Percentiles rank a stretch among this genome's conserved stretches.
Evolutionary conservation across 2,329 filamentous ascomycete species (phyloP).

Genomic region (Dissoconium aciculare): DNA sequence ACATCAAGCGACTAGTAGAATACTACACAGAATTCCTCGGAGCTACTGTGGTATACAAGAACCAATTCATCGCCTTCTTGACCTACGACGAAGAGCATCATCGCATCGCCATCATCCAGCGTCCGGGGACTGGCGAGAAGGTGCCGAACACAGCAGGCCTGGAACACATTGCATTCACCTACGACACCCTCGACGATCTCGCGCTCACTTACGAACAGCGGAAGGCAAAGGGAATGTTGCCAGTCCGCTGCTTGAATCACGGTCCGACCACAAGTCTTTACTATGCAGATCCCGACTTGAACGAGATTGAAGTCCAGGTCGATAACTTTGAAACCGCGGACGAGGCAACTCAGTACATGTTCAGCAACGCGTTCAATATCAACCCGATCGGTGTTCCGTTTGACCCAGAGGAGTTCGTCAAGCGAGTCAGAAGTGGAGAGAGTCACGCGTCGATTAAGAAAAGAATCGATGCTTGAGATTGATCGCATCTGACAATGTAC

Average conservation of each 20-base stretch:
- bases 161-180: slow-evolving; percentile 19
- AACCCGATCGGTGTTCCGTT: slow-evolving; percentile 34
- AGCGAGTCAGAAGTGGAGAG: slow-evolving; percentile 16
- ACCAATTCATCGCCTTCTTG: slow-evolving; percentile 13
- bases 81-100: slow-evolving; percentile 20
- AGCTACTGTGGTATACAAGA: slow-evolving; percentile 9
- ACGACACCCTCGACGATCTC: slow-evolving; percentile 11
- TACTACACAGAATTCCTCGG: slow-evolving; percentile 19
- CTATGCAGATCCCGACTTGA: slow-evolving; percentile 16
- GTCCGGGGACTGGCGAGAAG: slow-evolving; percentile 8
- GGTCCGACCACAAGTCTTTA: slow-evolving; percentile 16
- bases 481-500: too few species aligned
- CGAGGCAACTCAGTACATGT: slow-evolving; percentile 30
- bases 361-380: slow-evolving; percentile 21
- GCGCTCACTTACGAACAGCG: slow-evolving; percentile 13
- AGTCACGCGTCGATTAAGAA: slow-evolving; percentile 9
- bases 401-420: slow-evolving; percentile 31
- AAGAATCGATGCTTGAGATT: slow-evolving; percentile 2
- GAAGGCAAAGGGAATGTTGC: slow-evolving; percentile 11
- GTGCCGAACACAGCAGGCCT: slow-evolving; percentile 8
- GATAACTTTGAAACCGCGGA: slow-evolving; percentile 14
- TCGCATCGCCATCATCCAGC: slow-evolving; percentile 14
- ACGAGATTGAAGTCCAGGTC: slow-evolving; percentile 12
- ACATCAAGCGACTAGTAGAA: slow-evolving; percentile 12
- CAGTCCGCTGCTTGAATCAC: slow-evolving; percentile 15